Base-by-base conservation (phyloP, 2,329 filamentous ascomycete genomes). In the Metarhizium robertsii region DNA sequence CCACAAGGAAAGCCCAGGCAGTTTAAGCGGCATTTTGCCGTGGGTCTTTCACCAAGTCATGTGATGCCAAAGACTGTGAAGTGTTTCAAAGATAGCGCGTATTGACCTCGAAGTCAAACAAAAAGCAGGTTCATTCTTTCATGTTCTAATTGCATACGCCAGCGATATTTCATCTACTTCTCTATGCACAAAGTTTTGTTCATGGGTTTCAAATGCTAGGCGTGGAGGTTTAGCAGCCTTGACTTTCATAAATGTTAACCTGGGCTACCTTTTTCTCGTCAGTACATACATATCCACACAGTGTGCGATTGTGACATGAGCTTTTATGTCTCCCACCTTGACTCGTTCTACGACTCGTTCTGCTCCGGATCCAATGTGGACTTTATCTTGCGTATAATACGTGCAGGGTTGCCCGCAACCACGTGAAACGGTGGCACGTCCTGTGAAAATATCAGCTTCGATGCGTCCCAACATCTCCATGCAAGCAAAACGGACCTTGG, bases 401-500 rank as follows among this genome's bases (percentile, higher is more conserved):
- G 48, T 7, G 64, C 64, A 7, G 65, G 65, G 2, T 66, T 66
- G 8, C 65, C 65, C 2, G 64, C 64, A 4, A 62, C 64, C 20
- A 66, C 65, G 50, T 65, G 63, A 14, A 59, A 61, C 0, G 64
- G 55, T 34, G 67, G 63, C 2, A 71, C 68, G 11, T 65, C 62
- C 64, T 65, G 10, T 47, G 55, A 16, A 34, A 18, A 49, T 47
- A 25, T 71, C 69, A 54, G 68, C 69, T 66, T 73, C 57, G 64
- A 74, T 52, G 0, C 86, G 86, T 18, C 76, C 85, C 1, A 83
- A 45, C 11, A 10, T 84, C 8, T 77, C 78, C 59, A 81, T 84
- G 7, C 80, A 77, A 4, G 82, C 78, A n/a, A 54, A 18, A 89
- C 79, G 67, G 86, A 61, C 65, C 72, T 86, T 94, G 2, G 88